Base-by-base conservation (phyloP, 768 basidiomycete genomes). In the Pleurotus giganteus region DNA sequence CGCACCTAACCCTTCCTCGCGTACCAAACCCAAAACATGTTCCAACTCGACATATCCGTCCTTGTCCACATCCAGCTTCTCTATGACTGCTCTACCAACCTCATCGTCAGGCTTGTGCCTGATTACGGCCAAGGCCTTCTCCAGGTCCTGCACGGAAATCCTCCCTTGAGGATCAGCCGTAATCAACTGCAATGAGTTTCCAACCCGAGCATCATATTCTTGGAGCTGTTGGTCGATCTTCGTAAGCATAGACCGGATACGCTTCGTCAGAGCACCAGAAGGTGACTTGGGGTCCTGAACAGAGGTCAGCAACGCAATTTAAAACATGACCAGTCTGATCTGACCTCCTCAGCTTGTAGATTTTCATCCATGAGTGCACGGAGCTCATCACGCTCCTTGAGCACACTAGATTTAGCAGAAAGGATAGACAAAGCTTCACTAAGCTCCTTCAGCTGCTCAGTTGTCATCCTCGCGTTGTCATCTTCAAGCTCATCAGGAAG, bases 11-110 rank as follows among this genome's bases (percentile, higher is more conserved):
- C 92, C 92, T 60, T 94, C 91, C 71, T 97, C 91, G 62, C 85
- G 81, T 21, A 95, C 89, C 59, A 96, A 73, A 11, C 89, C 91
- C 55, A 96, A 70, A 31, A 99, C 94, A 65, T 99, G 95, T 69
- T 96, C 92, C 43, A 98, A 79, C 66, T 95, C 92, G 23, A 98
- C 94, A 65, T 85, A 96, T 0, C 96, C 95, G 66, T 98, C 96
- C 70, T 91, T 85, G 72, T 98, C 96, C 8, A 92, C 89, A 67
- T 99, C 97, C 63, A 98, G 74, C 71, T 98, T 98, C 66, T 92
- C 85, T 51, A 95, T 84, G 47, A 99, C 86, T 19, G 83, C 85
- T 57, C 88, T 84, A 21, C 92, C 91, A 13, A 92, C 86, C 58
- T 94, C 89, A 53, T 95, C 91, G 54, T 92, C 88, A 3, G 95